Conservation (phyloP, 768 basidiomycete genomes). For the Hebeloma cylindrosporum region DNA sequence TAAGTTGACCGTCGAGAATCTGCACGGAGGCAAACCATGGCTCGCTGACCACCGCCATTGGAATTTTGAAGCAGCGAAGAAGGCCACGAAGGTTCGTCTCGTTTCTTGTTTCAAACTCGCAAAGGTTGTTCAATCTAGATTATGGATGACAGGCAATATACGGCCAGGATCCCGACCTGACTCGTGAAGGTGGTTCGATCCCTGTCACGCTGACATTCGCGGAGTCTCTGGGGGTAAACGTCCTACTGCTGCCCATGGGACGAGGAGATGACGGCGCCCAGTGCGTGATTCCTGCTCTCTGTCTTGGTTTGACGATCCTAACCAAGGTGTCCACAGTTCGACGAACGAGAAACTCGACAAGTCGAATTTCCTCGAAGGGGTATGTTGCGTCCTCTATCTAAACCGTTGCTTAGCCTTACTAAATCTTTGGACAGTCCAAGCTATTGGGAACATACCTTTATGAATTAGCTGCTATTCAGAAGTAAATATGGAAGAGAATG, state of each 20-base stretch:
- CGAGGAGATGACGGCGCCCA: conserved; percentile 94
- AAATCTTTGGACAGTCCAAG: conserved; percentile 49
- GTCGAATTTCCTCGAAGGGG: conserved; percentile 86
- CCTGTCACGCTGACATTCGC: conserved; percentile 94
- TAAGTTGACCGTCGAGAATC: conserved; percentile 64
- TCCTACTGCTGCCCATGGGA: conserved; percentile 89
- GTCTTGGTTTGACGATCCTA: not conserved
- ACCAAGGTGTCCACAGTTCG: conserved; percentile 48
- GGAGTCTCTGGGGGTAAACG: conserved; percentile 82
- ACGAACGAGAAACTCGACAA: conserved; percentile 94
- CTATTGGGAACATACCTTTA: conserved; percentile 80
- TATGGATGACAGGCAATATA: conserved; percentile 50
- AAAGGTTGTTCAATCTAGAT: conserved; percentile 25
- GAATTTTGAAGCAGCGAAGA: conserved; percentile 89
- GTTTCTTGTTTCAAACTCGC: not conserved
- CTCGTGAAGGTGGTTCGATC: conserved; percentile 92
- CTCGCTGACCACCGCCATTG: conserved; percentile 82
- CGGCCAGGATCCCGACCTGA: conserved; percentile 74
- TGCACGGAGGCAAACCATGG: conserved; percentile 91
- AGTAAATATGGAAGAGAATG: conserved; percentile 5
- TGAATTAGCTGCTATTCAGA: conserved; percentile 50
- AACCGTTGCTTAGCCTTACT: not conserved
- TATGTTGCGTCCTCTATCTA: conserved; percentile 32
- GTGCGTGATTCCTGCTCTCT: conserved; percentile 43
- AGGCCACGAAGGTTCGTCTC: conserved; percentile 69